Percentiles rank a stretch among this genome's conserved stretches.
Conservation (phyloP, 2,329 filamentous ascomycete genomes). For the Penicillium sp. region DNA sequence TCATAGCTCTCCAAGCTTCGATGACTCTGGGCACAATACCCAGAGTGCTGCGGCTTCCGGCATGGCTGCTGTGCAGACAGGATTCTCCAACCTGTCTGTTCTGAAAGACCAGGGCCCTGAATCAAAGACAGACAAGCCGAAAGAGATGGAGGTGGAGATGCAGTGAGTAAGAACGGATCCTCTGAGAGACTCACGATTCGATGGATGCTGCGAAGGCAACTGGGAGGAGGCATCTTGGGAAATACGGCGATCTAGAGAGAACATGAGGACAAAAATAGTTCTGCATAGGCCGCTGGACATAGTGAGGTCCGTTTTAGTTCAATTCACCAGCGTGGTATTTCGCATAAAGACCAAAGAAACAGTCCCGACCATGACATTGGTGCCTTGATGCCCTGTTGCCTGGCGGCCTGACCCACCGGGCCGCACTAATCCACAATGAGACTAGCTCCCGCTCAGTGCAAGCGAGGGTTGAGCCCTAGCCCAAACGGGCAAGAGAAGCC, state of each 20-base stretch:
- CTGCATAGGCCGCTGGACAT: conserved; percentile 2
- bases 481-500: conserved; percentile 33
- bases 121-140: conserved; percentile 24
- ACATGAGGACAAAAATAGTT: neutral
- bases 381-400: conserved; percentile 4
- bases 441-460: conserved; percentile 24
- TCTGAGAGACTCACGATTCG: neutral
- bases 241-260: neutral
- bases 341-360: neutral
- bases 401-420: neutral
- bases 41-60: conserved; percentile 32
- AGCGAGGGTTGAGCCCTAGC: conserved; percentile 44
- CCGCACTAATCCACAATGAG: conserved; percentile 18
- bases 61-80: conserved; percentile 45
- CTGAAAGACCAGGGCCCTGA: conserved; percentile 32
- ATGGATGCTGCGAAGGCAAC: neutral
- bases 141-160: conserved; percentile 52
- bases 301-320: neutral
- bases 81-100: conserved; percentile 47
- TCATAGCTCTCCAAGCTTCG: conserved; percentile 53
- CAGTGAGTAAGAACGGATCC: conserved; percentile 35
- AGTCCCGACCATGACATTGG: conserved; percentile 1
- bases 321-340: neutral
- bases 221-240: neutral
- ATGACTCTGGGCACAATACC: conserved; percentile 30